Base-by-base conservation (phyloP, 2,329 filamentous ascomycete species). In the Aspergillus hiratsukae region DNA sequence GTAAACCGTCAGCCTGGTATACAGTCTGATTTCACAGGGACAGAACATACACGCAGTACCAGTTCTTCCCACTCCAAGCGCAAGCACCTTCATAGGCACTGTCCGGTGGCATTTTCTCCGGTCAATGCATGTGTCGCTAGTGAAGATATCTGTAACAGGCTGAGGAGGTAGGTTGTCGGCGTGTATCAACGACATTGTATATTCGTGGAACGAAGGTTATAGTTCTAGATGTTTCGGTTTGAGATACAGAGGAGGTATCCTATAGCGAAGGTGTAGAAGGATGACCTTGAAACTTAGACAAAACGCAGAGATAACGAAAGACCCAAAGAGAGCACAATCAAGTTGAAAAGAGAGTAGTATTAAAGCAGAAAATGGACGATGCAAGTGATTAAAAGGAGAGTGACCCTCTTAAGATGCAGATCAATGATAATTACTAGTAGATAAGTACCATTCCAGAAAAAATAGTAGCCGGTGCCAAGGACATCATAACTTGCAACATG, bases 11-110 rank as follows among this genome's bases (percentile, higher is more conserved):
- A 60, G 56, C 56, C 27, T 51, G 53, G 14, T 19, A 35, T 10
- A 28, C n/a, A 14, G 21, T 8, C 14, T 46, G 23, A 8, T 45
- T 25, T 14, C 43, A 7, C 10, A 23, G 9, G 5, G 3, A n/a
- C 45, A 19, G 23, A 35, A 77, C 80, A 68, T 78, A 84, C 84
- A 89, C 35, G 86, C 83, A 65, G 87, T 90, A 66, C 87, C 87
- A 8, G 87, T 90, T 60, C 87, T 81, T 54, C 86, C 85, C 19
- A 89, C 79, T 48, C 87, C 87, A 0, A 91, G 80, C 49, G 86
- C 82, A 35, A 90, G 82, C 49, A 90, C 84, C 69, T 84, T 84
- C 87, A 90, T 90, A 35, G 87, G 87, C 52, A 88, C 86, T 31
- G 78, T 82, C 55, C 87, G 84, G 57, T 79, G 81, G 71, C 85